Percentiles rank a stretch among this genome's conserved stretches.
Evolutionary conservation across 495 filamentous ascomycete genomes (phyloP).

Genomic region (Penicillium malachiteum): DNA sequence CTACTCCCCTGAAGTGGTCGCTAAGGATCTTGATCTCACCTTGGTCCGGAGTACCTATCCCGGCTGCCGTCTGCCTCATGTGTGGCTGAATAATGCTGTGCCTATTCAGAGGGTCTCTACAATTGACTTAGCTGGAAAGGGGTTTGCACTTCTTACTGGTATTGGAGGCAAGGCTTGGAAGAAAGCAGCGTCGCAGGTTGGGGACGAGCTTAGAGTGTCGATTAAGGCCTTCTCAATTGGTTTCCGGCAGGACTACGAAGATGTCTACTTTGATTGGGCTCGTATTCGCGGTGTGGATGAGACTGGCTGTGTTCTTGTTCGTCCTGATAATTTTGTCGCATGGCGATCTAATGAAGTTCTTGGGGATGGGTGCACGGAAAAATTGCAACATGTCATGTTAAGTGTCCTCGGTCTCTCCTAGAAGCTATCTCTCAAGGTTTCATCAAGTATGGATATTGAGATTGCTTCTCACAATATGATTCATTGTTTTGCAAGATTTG

Average conservation of each 20-base stretch:
- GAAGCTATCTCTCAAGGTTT: not conserved
- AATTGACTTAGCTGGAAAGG: slow-evolving; percentile 53
- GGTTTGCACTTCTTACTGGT: slow-evolving; percentile 51
- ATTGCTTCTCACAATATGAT: no score
- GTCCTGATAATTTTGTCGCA: slow-evolving; percentile 50
- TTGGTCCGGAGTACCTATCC: slow-evolving; percentile 42
- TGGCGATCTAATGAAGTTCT: slow-evolving; percentile 28
- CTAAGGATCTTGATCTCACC: slow-evolving; percentile 31
- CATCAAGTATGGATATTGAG: not conserved
- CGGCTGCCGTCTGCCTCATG: slow-evolving; percentile 52
- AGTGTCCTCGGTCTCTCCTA: slow-evolving; percentile 13
- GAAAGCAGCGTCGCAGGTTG: slow-evolving; percentile 36
- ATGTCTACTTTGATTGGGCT: slow-evolving; percentile 54
- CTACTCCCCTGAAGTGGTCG: slow-evolving; percentile 25
- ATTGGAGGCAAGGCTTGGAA: slow-evolving; percentile 51
- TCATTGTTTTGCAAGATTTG: no score
- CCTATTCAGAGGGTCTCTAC: slow-evolving; percentile 46
- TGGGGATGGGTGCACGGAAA: slow-evolving; percentile 7
- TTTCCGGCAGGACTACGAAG: slow-evolving; percentile 48
- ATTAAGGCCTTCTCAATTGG: slow-evolving; percentile 49
- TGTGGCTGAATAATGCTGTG: slow-evolving; percentile 47
- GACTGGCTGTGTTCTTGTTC: slow-evolving; percentile 48
- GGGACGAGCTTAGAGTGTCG: slow-evolving; percentile 29
- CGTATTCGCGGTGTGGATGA: slow-evolving; percentile 46
- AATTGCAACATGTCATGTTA: slow-evolving; percentile 15